These are phyloP conservation scores for Allomyces macrogynus DNA, from an alignment of 192 early-diverging fungal genomes.

Conservation along the genomic window DNA sequence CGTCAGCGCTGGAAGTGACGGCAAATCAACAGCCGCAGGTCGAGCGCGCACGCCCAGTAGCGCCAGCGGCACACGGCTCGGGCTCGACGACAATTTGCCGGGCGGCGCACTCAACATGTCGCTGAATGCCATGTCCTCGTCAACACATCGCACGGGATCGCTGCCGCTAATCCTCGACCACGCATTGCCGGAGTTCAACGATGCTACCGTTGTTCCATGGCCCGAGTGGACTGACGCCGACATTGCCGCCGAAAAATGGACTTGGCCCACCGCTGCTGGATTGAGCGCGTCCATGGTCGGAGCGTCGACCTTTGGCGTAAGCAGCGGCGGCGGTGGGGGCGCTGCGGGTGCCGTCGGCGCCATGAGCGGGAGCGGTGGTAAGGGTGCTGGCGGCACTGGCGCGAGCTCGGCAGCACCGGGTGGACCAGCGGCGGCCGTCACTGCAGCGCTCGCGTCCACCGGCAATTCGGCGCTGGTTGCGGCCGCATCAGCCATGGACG, in stretches of 20 bases:
- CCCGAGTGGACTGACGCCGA: constrained; percentile 40
- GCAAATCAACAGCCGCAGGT: no score
- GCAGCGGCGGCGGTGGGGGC: not conserved
- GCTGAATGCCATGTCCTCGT: no score
- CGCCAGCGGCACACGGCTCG: no score
- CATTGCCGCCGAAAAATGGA: constrained; percentile 32
- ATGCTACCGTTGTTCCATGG: constrained; percentile 17
- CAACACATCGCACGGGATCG: no score
- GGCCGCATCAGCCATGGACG: not conserved
- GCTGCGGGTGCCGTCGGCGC: constrained; percentile 8
- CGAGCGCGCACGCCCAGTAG: no score
- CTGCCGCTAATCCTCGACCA: no score
- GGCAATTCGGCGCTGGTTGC: not conserved
- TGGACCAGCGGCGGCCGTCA: not conserved
- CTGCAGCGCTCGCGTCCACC: not conserved
- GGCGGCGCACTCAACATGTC: no score
- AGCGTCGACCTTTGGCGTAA: not conserved
- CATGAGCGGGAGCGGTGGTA: constrained; percentile 18
- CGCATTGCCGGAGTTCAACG: no score
- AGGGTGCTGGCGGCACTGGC: not conserved
- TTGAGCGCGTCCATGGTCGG: constrained; percentile 1
- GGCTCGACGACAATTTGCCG: no score
- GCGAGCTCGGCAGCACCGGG: not conserved
- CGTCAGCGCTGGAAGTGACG: no score
- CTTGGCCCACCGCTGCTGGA: not conserved